Base-by-base conservation (phyloP, 371 early-diverging fungal species). In the Quaeritorhiza haematococci region DNA sequence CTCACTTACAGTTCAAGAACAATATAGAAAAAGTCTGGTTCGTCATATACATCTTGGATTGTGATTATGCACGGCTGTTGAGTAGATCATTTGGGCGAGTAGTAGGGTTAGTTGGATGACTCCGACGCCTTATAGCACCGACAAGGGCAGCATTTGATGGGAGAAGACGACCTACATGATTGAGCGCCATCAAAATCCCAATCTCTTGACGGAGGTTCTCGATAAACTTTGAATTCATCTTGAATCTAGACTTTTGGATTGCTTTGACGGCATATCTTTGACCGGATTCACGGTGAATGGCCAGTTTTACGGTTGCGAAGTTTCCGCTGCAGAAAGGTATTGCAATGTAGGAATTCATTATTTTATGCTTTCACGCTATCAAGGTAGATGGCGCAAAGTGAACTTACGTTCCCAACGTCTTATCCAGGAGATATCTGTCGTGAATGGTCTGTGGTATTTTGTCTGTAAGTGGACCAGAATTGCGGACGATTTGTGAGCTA, bases 151-250 rank as follows among this genome's bases (percentile, higher is more conserved):
- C 15, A 43, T 53, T 43, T 8, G 23, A 51, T 4, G 33, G 44
- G 4, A 38, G 33, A 33, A 27, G 35, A 7, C 1, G 0, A 59
- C 78, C 61, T 78, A 83, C 88, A 56, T 91, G 90, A 23, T 81
- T 69, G 19, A 92, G 67, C 0, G 79, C 74, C 78, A 85, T 86
- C 56, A 90, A 67, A 33, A 90, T 84, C 2, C 79, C 67, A 38
- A 88, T 82, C 59, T 92, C 93, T 23, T 79, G 71, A 15, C 80
- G 72, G 7, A 89, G 67, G 48, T 85, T 85, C 53, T 76, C 62
- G 15, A 81, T 62, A 43, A 82, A 67, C 63, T 82, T 88, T 38
- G 65, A 51, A 6, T 64, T 64, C 23, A 51, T 33, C 24, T 42
- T 17, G 38, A 62, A 58, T 26, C 32, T 23, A 26, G 35, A 55